phyloP scores from a whole-genome alignment of 1,139 yeast species.

The Protomyces gravidus region DNA sequence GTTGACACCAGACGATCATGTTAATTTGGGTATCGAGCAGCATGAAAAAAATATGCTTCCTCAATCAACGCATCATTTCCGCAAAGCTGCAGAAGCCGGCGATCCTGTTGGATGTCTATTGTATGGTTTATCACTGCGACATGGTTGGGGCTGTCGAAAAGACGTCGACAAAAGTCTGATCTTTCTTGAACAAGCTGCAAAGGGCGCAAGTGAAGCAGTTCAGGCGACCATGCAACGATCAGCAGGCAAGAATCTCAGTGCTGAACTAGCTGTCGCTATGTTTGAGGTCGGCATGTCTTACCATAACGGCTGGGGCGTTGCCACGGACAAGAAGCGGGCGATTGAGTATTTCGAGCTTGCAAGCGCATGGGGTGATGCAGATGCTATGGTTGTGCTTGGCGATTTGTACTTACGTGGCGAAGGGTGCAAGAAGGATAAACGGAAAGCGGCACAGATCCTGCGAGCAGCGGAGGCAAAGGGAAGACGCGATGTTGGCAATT shows the following conservation, averaged over 20 bases:
- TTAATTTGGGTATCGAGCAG: conserved; percentile 52
- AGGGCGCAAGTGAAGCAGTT: background rate
- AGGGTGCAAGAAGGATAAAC: conserved; percentile 55
- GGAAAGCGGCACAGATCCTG: conserved; percentile 67
- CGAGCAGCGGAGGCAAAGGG: conserved; percentile 65
- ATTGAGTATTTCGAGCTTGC: conserved; percentile 60
- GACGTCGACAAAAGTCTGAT: conserved; percentile 55
- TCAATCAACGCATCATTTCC: conserved; percentile 67
- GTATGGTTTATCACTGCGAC: conserved; percentile 63
- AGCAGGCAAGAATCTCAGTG: conserved; percentile 19
- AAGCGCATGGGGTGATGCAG: conserved; percentile 64
- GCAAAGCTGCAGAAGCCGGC: conserved; percentile 58
- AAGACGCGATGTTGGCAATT: conserved; percentile 60
- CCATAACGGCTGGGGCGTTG: conserved; percentile 57
- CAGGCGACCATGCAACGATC: conserved; percentile 5
- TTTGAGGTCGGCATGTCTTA: conserved; percentile 62
- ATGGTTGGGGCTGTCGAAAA: conserved; percentile 66
- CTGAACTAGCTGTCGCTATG: conserved; percentile 45
- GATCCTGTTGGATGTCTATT: conserved; percentile 64
- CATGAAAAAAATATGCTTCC: conserved; percentile 58
- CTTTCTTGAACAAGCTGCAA: conserved; percentile 55
- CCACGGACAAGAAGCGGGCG: conserved; percentile 56
- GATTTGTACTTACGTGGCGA: conserved; percentile 59
- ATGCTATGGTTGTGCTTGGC: conserved; percentile 69
- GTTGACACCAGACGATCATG: conserved; percentile 44